Evolutionary conservation across 78 protist species (phyloP), one percentile per base, ranked within the genome.

Genomic region (Parvularia atlantis): DNA sequence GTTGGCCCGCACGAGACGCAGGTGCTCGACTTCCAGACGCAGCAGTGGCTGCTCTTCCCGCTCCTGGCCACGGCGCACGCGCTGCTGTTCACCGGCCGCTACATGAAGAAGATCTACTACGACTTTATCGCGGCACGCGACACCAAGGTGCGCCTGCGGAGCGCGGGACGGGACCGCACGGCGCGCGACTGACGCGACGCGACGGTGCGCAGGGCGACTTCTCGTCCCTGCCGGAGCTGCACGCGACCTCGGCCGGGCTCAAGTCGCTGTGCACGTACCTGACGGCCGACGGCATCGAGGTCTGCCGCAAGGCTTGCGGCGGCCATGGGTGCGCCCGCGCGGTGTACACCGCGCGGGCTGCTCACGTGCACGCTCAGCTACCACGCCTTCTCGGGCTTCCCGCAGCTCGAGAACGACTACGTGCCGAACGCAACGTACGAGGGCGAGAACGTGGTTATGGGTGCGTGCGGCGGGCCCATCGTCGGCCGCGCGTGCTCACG

Each of bases 241-340:
- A 83, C 61, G 76, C 89, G 19, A 46, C 75, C n/a, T 39, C 85
- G 14, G 66, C 86, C 28, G 93, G 89, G 31, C 54, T 89, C 26
- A 89, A 89, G 68, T 68, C 86, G 20, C 17, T 64, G 37, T 26
- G 57, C 40, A 78, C 90, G n/a, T 19, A 37, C 37, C 52, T 69
- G 14, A 48, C 83, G 2, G 54, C 77, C 17, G 76, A 70, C 40
- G 84, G 85, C 24, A 63, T 89, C 57, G 88, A 85, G 44, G 73
- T 68, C 44, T 50, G 73, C 44, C 66, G 90, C 36, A 7, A 68
- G 33, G 10, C 72, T 1, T 85, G 90, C 52, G 93, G 93, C n/a
- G 93, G 93, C 28, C 88, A 85, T 54, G 93, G 93, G 5, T 89
- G 76, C 78, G 88, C 1, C 43, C 78, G 19, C 78, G 77, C 11